These are phyloP conservation scores for Trichoderma koningiopsis DNA, from an alignment of 2,329 filamentous ascomycete genomes.

Conservation along the genomic window DNA sequence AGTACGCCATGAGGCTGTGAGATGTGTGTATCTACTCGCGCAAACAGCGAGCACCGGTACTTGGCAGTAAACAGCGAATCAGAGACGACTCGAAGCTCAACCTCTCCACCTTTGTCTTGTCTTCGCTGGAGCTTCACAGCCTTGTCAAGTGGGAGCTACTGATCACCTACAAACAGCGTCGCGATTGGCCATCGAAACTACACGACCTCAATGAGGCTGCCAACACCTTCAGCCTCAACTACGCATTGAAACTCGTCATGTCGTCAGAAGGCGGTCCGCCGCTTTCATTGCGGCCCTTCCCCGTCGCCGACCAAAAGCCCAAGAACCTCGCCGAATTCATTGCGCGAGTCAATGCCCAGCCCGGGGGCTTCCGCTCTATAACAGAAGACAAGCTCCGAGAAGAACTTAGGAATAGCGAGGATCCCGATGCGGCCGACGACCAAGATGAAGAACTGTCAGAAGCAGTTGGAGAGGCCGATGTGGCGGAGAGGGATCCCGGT, in stretches of 20 bases:
- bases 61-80: background rate
- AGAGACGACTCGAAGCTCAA: background rate
- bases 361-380: slow-evolving; percentile 77
- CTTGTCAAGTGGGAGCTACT: slow-evolving; percentile 15
- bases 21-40: background rate
- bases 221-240: background rate
- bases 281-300: slow-evolving; percentile 45
- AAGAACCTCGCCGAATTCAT: slow-evolving; percentile 74
- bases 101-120: background rate
- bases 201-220: background rate
- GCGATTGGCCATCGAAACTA: background rate
- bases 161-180: background rate
- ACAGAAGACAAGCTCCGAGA: slow-evolving; percentile 71
- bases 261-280: slow-evolving; percentile 38
- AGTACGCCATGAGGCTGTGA: background rate
- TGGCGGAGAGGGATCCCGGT: slow-evolving; percentile 49
- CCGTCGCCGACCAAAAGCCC: slow-evolving; percentile 57
- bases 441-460: slow-evolving; percentile 51
- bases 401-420: slow-evolving; percentile 58
- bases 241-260: slow-evolving; percentile 32
- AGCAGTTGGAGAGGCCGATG: slow-evolving; percentile 50
- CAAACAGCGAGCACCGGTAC: background rate
- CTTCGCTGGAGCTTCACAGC: background rate
- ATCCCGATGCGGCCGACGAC: slow-evolving; percentile 48
- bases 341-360: slow-evolving; percentile 75